Conservation (phyloP, 2,329 filamentous ascomycete genomes). For the Arthrobotrys conoides region DNA sequence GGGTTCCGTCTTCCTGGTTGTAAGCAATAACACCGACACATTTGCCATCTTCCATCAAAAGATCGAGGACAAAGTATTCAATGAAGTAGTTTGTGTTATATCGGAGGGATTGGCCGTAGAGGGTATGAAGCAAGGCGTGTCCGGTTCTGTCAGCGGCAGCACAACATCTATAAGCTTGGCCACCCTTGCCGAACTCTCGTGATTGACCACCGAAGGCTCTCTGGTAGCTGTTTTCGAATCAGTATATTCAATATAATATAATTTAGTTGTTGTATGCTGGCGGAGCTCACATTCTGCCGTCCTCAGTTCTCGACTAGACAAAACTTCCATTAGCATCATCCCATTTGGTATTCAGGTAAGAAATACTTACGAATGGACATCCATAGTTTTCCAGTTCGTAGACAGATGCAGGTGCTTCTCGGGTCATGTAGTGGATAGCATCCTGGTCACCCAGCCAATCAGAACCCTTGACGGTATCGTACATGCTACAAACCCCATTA, state of each 20-base stretch:
- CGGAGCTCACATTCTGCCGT: slow-evolving; percentile 84
- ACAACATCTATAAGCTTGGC: slow-evolving; percentile 97
- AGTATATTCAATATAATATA: slow-evolving; percentile 55
- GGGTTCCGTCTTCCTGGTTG: slow-evolving; percentile 98
- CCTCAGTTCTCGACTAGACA: slow-evolving; percentile 82
- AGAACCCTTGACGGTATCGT: slow-evolving; percentile 97
- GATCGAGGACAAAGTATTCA: slow-evolving; percentile 96
- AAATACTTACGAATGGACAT: slow-evolving; percentile 78
- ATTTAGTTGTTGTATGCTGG: slow-evolving; percentile 55
- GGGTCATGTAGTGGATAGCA: slow-evolving; percentile 98
- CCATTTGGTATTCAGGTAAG: neutral
- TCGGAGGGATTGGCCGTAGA: slow-evolving; percentile 95
- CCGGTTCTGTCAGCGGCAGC: slow-evolving; percentile 95
- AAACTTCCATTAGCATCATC: slow-evolving; percentile 51
- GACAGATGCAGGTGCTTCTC: slow-evolving; percentile 90
- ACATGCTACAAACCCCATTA: slow-evolving; percentile 74
- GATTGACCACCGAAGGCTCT: slow-evolving; percentile 98
- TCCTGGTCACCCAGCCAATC: slow-evolving; percentile 98
- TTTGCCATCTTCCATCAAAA: slow-evolving; percentile 97
- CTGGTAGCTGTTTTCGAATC: slow-evolving; percentile 78
- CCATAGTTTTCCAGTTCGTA: slow-evolving; percentile 98
- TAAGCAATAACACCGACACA: slow-evolving; percentile 97
- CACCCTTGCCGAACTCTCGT: slow-evolving; percentile 93
- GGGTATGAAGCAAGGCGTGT: slow-evolving; percentile 96
- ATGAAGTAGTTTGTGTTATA: slow-evolving; percentile 99